Base-by-base conservation (phyloP, 2,329 filamentous ascomycete genomes). In the Alternaria sp. region DNA sequence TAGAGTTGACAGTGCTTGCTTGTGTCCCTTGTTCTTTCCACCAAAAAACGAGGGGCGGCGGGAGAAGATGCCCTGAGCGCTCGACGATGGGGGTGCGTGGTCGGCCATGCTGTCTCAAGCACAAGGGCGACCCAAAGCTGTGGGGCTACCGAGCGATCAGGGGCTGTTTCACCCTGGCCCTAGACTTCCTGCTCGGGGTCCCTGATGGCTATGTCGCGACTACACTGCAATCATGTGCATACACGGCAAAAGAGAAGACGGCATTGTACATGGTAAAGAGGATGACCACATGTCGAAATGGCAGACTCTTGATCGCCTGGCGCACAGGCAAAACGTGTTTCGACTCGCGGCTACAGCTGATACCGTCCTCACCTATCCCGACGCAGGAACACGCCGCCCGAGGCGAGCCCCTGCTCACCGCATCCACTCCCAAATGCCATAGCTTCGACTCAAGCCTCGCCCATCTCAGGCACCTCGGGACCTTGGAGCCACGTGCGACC, bases 11-110 rank as follows among this genome's bases (percentile, higher is more conserved):
- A 44, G 55, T 12, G 55, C 38, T n/a, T 63, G 51, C 22, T 61
- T 62, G 58, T 59, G 59, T 38, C 56, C 51, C 49, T 63, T 66
- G 57, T 49, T 55, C 59, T 57, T 64, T 43, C 66, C 62, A 55
- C 67, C 68, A 55, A 78, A 78, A 65, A 78, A 69, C 42, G 73
- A 76, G 44, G 73, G 71, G 8, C 73, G 70, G 18, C 73, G 66
- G 32, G 66, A 68, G 68, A 77, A 77, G 70, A 76, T 63, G 64
- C 67, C 58, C 49, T 59, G 44, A 16, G 42, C 42, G 42, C 3
- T 28, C 11, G 60, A 42, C 56, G 59, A 22, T 43, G 57, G 14
- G 44, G 53, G n/a, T 28, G 24, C 43, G 61, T 49, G 46, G 63
- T 69, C 66, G 57, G 62, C 68, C 67, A 72, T 69, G 59, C 3